Conservation (phyloP, 2,329 filamentous ascomycete genomes). For the Colletotrichum shisoi region DNA sequence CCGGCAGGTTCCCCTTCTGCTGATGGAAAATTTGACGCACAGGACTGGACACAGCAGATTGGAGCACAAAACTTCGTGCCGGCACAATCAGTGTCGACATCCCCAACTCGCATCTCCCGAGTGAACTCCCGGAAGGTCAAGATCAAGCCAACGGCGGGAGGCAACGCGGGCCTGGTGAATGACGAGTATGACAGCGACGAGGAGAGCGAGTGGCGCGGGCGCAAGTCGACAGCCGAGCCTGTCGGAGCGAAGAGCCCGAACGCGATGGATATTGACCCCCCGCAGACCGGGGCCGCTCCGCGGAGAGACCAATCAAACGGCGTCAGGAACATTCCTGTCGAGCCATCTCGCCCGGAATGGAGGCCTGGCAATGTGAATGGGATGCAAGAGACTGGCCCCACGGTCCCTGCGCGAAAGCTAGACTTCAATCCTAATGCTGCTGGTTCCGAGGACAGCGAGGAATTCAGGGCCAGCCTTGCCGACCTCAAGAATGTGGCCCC, state of each 20-base stretch:
- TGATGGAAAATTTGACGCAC: constrained; percentile 56
- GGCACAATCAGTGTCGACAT: constrained; percentile 50
- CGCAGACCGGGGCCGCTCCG: constrained; percentile 45
- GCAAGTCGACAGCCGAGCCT: constrained; percentile 46
- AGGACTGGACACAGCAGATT: constrained; percentile 64
- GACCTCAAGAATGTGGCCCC: constrained; percentile 66
- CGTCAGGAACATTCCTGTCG: constrained; percentile 64
- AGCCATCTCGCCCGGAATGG: constrained; percentile 68
- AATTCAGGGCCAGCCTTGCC: constrained; percentile 62
- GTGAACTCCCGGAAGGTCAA: constrained; percentile 67
- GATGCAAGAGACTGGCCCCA: constrained; percentile 29
- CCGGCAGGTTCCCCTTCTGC: constrained; percentile 33
- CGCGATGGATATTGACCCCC: constrained; percentile 72
- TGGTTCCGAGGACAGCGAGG: constrained; percentile 65
- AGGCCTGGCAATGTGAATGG: constrained; percentile 57
- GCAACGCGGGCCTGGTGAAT: constrained; percentile 56
- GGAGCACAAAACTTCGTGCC: constrained; percentile 64
- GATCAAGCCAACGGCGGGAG: constrained; percentile 57
- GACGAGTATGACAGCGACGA: constrained; percentile 58
- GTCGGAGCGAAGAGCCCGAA: constrained; percentile 57
- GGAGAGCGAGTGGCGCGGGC: constrained; percentile 49
- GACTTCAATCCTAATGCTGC: constrained; percentile 49
- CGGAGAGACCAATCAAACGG: constrained; percentile 43
- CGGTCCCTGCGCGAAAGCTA: constrained; percentile 41
- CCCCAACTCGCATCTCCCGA: constrained; percentile 56